Evolutionary conservation across 2,329 filamentous ascomycete species (phyloP).

Genomic region (Arthrocladium fulminans): DNA sequence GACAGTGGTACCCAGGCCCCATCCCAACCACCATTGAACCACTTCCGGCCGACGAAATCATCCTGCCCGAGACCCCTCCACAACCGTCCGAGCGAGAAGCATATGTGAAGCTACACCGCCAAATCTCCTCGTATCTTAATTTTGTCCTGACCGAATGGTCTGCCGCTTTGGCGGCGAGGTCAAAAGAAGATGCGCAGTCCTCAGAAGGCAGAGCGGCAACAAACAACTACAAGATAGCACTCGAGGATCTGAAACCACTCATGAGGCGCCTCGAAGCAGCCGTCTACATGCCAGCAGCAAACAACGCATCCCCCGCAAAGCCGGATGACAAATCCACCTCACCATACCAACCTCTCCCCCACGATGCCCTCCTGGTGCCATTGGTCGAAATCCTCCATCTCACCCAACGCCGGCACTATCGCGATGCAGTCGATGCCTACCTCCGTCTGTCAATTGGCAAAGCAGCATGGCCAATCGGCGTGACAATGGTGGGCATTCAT

Average conservation of each 20-base stretch:
- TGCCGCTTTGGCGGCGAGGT: constrained; percentile 56
- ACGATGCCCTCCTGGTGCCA: constrained; percentile 63
- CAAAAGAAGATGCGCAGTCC: constrained; percentile 55
- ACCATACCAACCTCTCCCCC: constrained; percentile 41
- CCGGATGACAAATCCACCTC: constrained; percentile 51
- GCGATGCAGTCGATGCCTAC: constrained; percentile 94
- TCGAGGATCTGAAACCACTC: constrained; percentile 78
- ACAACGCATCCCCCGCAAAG: constrained; percentile 35
- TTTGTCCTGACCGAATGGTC: constrained; percentile 92
- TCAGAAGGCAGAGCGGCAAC: constrained; percentile 73
- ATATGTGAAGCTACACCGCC: constrained; percentile 66
- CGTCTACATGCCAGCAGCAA: constrained; percentile 43
- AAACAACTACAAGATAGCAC: constrained; percentile 75
- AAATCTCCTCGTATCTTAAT: constrained; percentile 90
- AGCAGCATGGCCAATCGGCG: constrained; percentile 96
- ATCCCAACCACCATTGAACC: constrained; percentile 77
- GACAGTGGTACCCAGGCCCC: constrained; percentile 55
- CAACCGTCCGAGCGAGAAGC: constrained; percentile 53
- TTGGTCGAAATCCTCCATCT: constrained; percentile 87
- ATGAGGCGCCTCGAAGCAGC: constrained; percentile 78
- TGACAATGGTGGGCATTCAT: constrained; percentile 99
- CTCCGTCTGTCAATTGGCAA: constrained; percentile 87
- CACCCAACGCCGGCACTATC: constrained; percentile 82
- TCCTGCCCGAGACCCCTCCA: constrained; percentile 57
- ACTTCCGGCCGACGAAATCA: constrained; percentile 82